Base-by-base conservation (phyloP, 495 filamentous ascomycete species). In the Darksidea phi region DNA sequence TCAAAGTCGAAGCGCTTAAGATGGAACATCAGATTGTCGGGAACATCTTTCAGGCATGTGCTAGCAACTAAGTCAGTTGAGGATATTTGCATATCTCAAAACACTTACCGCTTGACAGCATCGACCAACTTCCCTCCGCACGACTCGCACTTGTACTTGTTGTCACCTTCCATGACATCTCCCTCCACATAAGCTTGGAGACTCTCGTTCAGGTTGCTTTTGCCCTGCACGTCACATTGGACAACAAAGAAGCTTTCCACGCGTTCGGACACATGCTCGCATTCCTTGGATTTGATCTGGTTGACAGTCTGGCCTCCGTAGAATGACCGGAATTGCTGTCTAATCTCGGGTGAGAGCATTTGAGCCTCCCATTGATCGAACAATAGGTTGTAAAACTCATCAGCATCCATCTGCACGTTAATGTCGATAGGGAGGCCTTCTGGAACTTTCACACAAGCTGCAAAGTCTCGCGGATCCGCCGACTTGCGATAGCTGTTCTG, bases 1-100 rank as follows among this genome's bases (percentile, higher is more conserved):
- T 97, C 95, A 72, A 94, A 97, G 59, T 97, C 92, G 70, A 99
- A 99, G 20, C 94, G 83, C 72, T 99, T 99, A 47, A 99, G 77
- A 69, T 94, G 92, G 73, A 97, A 96, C 42, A 97, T 97, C 20
- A 99, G 78, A 70, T 95, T 91, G 69, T 99, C 85, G 0, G 94
- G 94, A 3, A 97, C 86, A 61, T 97, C 89, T 68, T 96, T 96
- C 56, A 99, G 75, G 67, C 92, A 97, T 11, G 91, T 87, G 65
- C 89, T 74, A 82, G 11, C 13, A 53, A 13, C 20, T n/a, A n/a
- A n/a, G 17, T 54, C 49, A 55, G 50, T 55, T 25, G 36, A 23
- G 15, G 46, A n/a, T 18, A 4, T 32, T 15, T 20, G 26, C 11
- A 8, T 4, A 24, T 17, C 5, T 8, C 2, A 42, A 18, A 26